Percentiles rank a stretch among this genome's conserved stretches.
Conservation (phyloP, 2,329 filamentous ascomycete genomes). For the Diatrype stigma region DNA sequence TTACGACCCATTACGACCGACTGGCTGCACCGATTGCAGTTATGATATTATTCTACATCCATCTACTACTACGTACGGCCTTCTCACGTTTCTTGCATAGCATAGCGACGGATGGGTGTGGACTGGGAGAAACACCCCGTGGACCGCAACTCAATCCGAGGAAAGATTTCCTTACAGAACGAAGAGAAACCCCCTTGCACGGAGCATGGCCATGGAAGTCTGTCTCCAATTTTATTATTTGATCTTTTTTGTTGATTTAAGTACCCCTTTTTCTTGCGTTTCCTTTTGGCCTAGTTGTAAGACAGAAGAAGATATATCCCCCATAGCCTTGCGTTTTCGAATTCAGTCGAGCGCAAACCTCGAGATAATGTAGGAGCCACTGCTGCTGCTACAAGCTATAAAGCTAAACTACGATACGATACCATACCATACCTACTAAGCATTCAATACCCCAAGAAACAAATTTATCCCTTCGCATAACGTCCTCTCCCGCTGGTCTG, state of each 20-base stretch:
- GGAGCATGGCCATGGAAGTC: no score
- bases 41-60: not conserved
- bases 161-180: not conserved
- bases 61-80: not conserved
- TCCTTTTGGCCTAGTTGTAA: not conserved
- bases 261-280: not conserved
- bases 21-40: not conserved
- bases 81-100: not conserved
- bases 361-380: no score
- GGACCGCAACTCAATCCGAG: not conserved
- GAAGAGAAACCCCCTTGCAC: not conserved
- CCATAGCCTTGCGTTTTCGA: not conserved
- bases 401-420: no score
- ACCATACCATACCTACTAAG: no score
- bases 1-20: slow-evolving; percentile 17
- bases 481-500: no score
- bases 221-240: no score
- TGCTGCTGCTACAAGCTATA: no score
- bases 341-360: no score
- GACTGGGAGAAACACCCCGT: not conserved
- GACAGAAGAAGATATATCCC: not conserved
- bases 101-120: not conserved
- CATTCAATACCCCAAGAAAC: no score
- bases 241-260: no score
- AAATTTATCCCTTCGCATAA: no score